Evolutionary conservation across 2,329 filamentous ascomycete species (phyloP).

Genomic region (Neofusicoccum sp.): DNA sequence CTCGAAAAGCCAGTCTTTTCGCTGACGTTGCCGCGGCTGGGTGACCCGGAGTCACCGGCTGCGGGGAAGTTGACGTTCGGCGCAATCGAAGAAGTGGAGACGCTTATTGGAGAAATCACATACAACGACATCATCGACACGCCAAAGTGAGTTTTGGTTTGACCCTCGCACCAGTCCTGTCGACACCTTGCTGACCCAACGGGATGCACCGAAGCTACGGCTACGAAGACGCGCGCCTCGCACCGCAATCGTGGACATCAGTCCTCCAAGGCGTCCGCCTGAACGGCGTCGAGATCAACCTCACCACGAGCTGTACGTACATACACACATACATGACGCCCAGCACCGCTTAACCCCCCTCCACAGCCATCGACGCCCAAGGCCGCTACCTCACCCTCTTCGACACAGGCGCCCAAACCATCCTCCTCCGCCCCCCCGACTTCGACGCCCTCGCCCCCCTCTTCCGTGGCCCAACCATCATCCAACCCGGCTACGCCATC

Average conservation of each 20-base stretch:
- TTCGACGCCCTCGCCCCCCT: background rate
- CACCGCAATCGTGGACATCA: background rate
- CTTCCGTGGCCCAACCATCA: background rate
- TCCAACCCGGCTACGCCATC: conserved; percentile 1
- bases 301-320: background rate
- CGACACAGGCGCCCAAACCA: background rate
- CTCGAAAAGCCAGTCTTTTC: background rate
- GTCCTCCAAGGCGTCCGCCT: background rate
- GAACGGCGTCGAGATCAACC: conserved; percentile 10
- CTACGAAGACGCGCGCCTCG: background rate
- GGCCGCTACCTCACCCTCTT: conserved; percentile 1
- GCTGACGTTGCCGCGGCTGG: background rate
- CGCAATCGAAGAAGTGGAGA: background rate
- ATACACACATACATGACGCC: background rate
- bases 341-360: background rate
- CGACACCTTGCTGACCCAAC: background rate
- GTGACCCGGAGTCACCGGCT: background rate
- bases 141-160: background rate
- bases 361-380: background rate
- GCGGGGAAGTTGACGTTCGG: background rate
- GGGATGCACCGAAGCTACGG: background rate
- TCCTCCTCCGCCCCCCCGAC: background rate
- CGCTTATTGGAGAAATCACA: background rate
- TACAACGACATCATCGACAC: conserved; percentile 6
- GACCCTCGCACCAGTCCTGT: too few relatives aligned